Percentiles rank a stretch among this genome's conserved stretches.
Evolutionary conservation across 2,329 filamentous ascomycete genomes (phyloP).

Genomic region (Claviceps fusiformis): DNA sequence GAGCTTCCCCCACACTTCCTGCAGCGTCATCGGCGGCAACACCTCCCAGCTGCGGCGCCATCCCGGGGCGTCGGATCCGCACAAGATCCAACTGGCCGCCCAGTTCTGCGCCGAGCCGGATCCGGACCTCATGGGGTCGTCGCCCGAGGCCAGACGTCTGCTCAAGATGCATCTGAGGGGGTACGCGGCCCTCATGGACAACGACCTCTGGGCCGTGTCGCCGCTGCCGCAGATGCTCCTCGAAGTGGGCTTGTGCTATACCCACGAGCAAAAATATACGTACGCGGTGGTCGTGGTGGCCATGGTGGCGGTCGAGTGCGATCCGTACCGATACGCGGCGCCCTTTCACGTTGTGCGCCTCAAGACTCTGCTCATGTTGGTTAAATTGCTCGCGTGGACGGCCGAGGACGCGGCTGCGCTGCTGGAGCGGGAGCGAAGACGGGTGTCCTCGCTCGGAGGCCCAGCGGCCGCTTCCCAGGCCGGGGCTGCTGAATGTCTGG

Average conservation of each 20-base stretch:
- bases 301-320: slow-evolving; percentile 31
- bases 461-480: slow-evolving; percentile 12
- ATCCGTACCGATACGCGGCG: slow-evolving; percentile 35
- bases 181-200: slow-evolving; percentile 13
- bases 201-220: slow-evolving; percentile 32
- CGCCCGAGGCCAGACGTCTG: neutral
- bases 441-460: no score
- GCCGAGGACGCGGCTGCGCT: slow-evolving; percentile 21
- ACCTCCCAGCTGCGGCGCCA: slow-evolving; percentile 7
- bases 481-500: slow-evolving; percentile 12
- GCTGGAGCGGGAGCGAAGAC: slow-evolving; percentile 8
- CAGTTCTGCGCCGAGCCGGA: neutral
- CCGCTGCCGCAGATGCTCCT: slow-evolving; percentile 32
- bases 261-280: slow-evolving; percentile 26
- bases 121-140: neutral
- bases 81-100: slow-evolving; percentile 10
- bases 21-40: slow-evolving; percentile 25
- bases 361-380: slow-evolving; percentile 36
- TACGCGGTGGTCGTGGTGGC: slow-evolving; percentile 33
- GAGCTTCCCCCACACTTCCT: slow-evolving; percentile 24
- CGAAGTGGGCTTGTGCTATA: slow-evolving; percentile 32
- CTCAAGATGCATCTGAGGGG: slow-evolving; percentile 1
- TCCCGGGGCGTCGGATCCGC: slow-evolving; percentile 11
- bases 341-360: slow-evolving; percentile 37
- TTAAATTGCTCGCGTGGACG: slow-evolving; percentile 37